A percentile compares a stretch with the other conserved stretches of the same genome.
Conservation (phyloP, 495 filamentous ascomycete genomes). For the Lineolata rhizophorae region DNA sequence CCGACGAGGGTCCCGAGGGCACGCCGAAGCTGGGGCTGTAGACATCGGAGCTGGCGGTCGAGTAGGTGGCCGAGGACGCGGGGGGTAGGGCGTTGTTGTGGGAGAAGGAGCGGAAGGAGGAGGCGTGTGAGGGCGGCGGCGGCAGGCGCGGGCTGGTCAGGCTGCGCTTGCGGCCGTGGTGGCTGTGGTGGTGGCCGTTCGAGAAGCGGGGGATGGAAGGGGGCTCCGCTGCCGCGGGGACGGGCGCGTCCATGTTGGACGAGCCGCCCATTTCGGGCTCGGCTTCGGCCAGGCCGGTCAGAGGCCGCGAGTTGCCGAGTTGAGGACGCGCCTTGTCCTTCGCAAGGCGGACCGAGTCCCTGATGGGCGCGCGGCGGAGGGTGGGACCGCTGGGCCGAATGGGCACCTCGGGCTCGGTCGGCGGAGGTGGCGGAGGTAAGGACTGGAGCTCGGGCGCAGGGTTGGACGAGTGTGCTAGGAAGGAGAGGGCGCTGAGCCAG, state of each 20-base stretch:
- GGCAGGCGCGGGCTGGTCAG: conserved; percentile 52
- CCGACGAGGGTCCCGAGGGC: neutral
- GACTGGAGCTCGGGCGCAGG: conserved; percentile 7
- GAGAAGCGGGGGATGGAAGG: conserved; percentile 63
- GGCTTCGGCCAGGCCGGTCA: conserved; percentile 3
- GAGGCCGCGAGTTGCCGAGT: conserved; percentile 5
- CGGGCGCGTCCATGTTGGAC: conserved; percentile 8
- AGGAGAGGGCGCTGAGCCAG: conserved; percentile 86
- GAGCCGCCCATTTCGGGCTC: too few species aligned
- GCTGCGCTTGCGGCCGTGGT: conserved; percentile 63
- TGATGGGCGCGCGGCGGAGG: conserved; percentile 43
- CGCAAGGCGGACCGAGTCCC: conserved; percentile 77
- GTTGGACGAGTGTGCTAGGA: conserved; percentile 70
- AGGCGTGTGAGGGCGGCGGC: conserved; percentile 17
- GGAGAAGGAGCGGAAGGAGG: too few species aligned
- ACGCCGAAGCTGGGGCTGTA: conserved; percentile 4
- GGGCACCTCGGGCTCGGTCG: conserved; percentile 1
- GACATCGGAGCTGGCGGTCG: neutral
- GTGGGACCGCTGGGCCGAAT: conserved; percentile 18
- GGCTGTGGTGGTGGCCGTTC: conserved; percentile 6
- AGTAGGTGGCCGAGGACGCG: conserved; percentile 13
- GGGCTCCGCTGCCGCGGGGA: conserved; percentile 36
- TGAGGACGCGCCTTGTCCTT: conserved; percentile 47
- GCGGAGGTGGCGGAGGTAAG: conserved; percentile 7
- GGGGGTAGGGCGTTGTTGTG: conserved; percentile 12